Percentiles rank a stretch among this genome's conserved stretches.
phyloP scores from a whole-genome alignment of 495 filamentous ascomycete genomes.

The Venustampulla echinocandica region DNA sequence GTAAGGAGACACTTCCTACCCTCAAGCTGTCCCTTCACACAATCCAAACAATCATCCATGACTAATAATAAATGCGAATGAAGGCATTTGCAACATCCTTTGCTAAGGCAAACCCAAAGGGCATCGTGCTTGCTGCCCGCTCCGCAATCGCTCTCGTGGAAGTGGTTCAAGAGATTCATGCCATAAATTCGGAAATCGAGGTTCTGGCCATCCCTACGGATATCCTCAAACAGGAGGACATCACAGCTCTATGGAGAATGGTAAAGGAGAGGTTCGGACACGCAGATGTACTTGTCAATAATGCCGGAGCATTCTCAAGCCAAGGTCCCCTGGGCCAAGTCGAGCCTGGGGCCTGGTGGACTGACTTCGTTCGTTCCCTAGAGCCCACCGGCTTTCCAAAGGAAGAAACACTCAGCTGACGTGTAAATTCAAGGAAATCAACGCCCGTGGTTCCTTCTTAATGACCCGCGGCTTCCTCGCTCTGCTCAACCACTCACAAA shows the following conservation, averaged over 20 bases:
- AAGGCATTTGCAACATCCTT: slow-evolving; percentile 35
- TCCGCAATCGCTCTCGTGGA: slow-evolving; percentile 27
- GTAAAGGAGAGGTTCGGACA: slow-evolving; percentile 30
- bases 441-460: slow-evolving; percentile 34
- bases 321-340: slow-evolving; percentile 19
- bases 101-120: slow-evolving; percentile 32
- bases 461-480: slow-evolving; percentile 31
- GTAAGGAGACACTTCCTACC: no score
- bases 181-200: slow-evolving; percentile 24
- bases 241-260: slow-evolving; percentile 28
- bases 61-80: neutral
- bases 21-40: neutral
- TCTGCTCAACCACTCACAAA: slow-evolving; percentile 18
- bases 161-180: slow-evolving; percentile 24
- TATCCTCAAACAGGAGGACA: slow-evolving; percentile 26
- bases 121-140: slow-evolving; percentile 34
- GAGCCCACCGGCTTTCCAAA: neutral
- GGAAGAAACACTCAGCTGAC: neutral
- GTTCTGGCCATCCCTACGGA: slow-evolving; percentile 26
- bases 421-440: slow-evolving; percentile 39
- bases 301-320: slow-evolving; percentile 28
- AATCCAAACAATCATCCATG: neutral
- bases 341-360: slow-evolving; percentile 26
- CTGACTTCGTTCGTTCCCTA: slow-evolving; percentile 22
- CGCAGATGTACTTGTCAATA: slow-evolving; percentile 39